Evolutionary conservation across 495 filamentous ascomycete genomes (phyloP), one percentile per base, ranked within the genome.

Genomic region (Hypoxylon cercidicola): DNA sequence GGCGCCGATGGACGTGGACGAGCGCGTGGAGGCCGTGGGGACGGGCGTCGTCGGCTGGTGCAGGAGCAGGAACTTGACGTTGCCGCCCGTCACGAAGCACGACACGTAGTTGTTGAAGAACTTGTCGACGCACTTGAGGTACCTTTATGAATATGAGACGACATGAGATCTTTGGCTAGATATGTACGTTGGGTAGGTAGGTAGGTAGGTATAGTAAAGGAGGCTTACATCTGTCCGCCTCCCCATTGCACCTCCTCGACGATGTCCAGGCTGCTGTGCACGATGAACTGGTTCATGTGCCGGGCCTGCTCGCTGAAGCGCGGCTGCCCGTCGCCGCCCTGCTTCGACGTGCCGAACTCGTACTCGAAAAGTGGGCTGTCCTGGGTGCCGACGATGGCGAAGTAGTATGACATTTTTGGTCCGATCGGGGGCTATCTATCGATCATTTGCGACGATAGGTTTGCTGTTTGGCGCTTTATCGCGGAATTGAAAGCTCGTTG

Each of bases 211-310:
- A 23, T 39, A 30, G 39, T 32, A 18, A n/a, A 2, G 57, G 11
- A 35, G 34, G 78, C 74, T 43, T 78, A 96, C 92, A 95, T 89
- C 72, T 88, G 86, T 12, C 89, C 88, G 62, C 77, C 89, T 11
- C 83, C 87, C 95, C 96, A 99, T 77, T 97, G 94, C 16, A 93
- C 84, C 71, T 99, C 95, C 76, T 98, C 95, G 19, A 97, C 88
- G 44, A 97, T 92, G 73, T 99, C 95, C 41, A 99, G 79, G 67
- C 89, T 89, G 53, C 89, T 90, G 79, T 99, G 94, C 45, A 95
- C 88, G 75, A 99, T 90, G 82, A 98, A 97, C 77, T 97, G 95
- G 81, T 96, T 97, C 87, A 97, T 91, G 74, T 94, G 89, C 49
- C 91, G 87, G 21, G 93, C 90, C 62, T 96, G 89, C 45, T 93